Base-by-base conservation (phyloP, 2,329 filamentous ascomycete genomes). In the Nothophoma quercina region DNA sequence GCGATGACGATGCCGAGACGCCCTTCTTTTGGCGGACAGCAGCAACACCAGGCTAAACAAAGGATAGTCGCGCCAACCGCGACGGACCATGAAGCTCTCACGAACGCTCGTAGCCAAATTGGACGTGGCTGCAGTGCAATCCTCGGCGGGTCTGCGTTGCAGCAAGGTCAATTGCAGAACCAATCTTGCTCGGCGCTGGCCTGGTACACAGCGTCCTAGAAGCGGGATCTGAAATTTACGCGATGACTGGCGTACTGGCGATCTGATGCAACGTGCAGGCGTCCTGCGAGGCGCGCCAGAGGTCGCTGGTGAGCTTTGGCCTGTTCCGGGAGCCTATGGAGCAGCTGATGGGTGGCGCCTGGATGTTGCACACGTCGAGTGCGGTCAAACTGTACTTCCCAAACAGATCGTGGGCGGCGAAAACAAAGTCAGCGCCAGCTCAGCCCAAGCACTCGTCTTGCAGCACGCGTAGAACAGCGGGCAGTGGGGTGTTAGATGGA, bases 101-200 rank as follows among this genome's bases (percentile, higher is more conserved):
- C 53, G 26, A 53, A 56, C 36, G 46, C 40, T 56, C 35, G 58
- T 56, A 60, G 65, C 65, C 57, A 61, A 63, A 64, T 46, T 39
- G 58, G 67, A 67, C 46, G 69, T 68, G 68, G 69, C 69, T 72
- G 70, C 71, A 72, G 69, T 64, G 52, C 54, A 52, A 54, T 56
- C 53, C 49, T 39, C 42, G 42, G 49, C 42, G 43, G 45, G 54
- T 44, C 48, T 51, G 44, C 23, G 55, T 55, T 54, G 51, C 55
- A 56, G 55, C 51, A 59, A 52, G 56, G 45, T 58, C 51, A 52
- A 54, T 55, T 38, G 51, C 57, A 63, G 56, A 56, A 50, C 55
- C 56, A 58, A 53, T 56, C 36, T 32, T 45, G 55, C 49, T 46
- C 55, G 51, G 51, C 51, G 57, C 45, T 16, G 21, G 19, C 23